Evolutionary conservation across 2,329 filamentous ascomycete species (phyloP).

Genomic region (Monosporascus cannonballus): DNA sequence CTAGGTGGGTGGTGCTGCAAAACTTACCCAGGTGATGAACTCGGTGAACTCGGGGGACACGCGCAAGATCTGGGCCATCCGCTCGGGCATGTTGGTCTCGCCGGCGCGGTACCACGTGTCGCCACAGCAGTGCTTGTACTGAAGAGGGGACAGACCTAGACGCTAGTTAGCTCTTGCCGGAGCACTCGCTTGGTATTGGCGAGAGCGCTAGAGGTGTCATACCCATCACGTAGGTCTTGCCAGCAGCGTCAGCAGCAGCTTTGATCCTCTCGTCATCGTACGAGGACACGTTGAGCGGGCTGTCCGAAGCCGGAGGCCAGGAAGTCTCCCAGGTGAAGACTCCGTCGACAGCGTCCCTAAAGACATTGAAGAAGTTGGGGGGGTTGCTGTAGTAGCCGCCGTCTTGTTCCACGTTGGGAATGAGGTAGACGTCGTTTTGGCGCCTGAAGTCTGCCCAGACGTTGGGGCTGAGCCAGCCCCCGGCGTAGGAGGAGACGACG

Average conservation of each 20-base stretch:
- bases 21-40: conserved; percentile 25
- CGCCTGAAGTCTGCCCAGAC: conserved; percentile 22
- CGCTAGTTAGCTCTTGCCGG: conserved; percentile 1
- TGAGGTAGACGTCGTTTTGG: conserved; percentile 24
- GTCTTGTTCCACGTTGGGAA: conserved; percentile 26
- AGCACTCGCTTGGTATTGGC: too few species aligned
- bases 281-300: conserved; percentile 20
- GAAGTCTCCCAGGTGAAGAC: conserved; percentile 32
- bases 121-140: conserved; percentile 27
- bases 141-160: conserved; percentile 22
- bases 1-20: too few species aligned
- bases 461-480: conserved; percentile 16
- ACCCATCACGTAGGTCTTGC: conserved; percentile 30
- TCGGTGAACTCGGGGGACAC: conserved; percentile 27
- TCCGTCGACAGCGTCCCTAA: conserved; percentile 27
- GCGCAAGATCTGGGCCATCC: conserved; percentile 29
- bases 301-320: conserved; percentile 25
- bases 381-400: conserved; percentile 26
- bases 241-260: conserved; percentile 13
- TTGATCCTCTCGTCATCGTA: conserved; percentile 17
- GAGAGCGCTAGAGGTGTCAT: neutral
- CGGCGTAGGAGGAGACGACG: conserved; percentile 26
- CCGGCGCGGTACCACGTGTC: conserved; percentile 26
- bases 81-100: conserved; percentile 27
- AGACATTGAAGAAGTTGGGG: conserved; percentile 20